A percentile compares a stretch with the other conserved stretches of the same genome.
These are phyloP conservation scores for Wickerhamomyces tratensis DNA, from an alignment of 805 yeast genomes.

Conservation along the genomic window DNA sequence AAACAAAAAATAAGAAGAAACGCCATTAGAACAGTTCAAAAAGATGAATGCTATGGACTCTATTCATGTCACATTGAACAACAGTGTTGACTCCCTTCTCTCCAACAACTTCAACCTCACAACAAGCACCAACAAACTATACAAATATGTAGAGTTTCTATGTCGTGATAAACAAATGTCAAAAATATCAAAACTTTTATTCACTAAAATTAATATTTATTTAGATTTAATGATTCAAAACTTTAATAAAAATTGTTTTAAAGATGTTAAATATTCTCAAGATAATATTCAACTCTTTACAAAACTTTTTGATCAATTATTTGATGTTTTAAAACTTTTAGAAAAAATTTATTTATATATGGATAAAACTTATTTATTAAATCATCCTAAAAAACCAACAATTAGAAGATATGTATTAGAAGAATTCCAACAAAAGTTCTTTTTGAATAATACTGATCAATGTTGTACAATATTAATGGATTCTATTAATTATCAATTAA, in stretches of 20 bases:
- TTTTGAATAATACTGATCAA: too few relatives aligned
- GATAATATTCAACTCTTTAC: slow-evolving; percentile 1
- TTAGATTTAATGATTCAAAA: not conserved
- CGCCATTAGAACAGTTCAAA: too few relatives aligned
- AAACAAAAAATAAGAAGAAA: too few relatives aligned
- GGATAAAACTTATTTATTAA: slow-evolving; percentile 16
- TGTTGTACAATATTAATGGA: too few relatives aligned
- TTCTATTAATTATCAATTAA: too few relatives aligned
- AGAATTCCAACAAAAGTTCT: not conserved
- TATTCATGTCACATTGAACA: too few relatives aligned
- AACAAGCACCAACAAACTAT: slow-evolving; percentile 2
- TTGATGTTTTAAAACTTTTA: slow-evolving; percentile 3
- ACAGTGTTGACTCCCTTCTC: too few relatives aligned
- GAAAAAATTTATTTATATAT: slow-evolving; percentile 11
- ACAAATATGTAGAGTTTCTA: slow-evolving; percentile 16
- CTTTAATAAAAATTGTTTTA: too few relatives aligned
- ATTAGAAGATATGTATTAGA: slow-evolving; percentile 2
- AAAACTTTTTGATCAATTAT: slow-evolving; percentile 2
- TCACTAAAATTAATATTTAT: slow-evolving; percentile 1
- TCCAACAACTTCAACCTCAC: too few relatives aligned
- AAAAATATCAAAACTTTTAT: slow-evolving; percentile 6
- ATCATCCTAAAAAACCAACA: slow-evolving; percentile 15
- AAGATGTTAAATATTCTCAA: too few relatives aligned
- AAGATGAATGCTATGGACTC: too few relatives aligned
- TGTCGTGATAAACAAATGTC: slow-evolving; percentile 15